Evolutionary conservation across 768 basidiomycete genomes (phyloP).

Genomic region (Tremella mesenterica): DNA sequence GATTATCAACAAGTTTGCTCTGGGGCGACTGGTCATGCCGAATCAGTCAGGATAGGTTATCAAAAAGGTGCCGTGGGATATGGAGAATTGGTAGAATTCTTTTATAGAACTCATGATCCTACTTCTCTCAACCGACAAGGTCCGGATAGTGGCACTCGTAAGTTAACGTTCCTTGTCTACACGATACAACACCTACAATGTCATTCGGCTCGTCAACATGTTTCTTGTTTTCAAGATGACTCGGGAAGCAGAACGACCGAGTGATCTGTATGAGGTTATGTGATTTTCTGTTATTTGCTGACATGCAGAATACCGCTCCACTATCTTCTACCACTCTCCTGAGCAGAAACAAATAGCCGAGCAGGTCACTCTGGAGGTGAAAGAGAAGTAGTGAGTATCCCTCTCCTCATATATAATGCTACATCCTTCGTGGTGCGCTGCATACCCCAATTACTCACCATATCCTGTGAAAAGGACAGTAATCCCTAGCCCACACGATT

Average conservation of each 20-base stretch:
- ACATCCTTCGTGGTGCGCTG: not conserved
- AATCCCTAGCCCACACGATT: too few species aligned
- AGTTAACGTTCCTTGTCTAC: conserved; percentile 18
- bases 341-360: conserved; percentile 67
- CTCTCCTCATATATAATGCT: not conserved
- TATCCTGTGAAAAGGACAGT: not conserved
- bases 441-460: not conserved
- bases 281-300: conserved; percentile 3
- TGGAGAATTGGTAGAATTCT: conserved; percentile 88
- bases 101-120: conserved; percentile 89
- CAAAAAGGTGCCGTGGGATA: conserved; percentile 70
- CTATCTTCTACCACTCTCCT: conserved; percentile 68
- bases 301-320: conserved; percentile 75
- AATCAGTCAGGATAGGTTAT: conserved; percentile 76
- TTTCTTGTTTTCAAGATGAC: too few species aligned
- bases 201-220: too few species aligned
- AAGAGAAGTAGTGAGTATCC: conserved; percentile 65
- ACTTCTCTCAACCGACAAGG: conserved; percentile 76
- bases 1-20: conserved; percentile 66
- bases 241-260: too few species aligned
- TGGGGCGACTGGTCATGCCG: conserved; percentile 78
- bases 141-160: conserved; percentile 66
- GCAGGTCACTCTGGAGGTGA: conserved; percentile 70
- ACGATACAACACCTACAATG: too few species aligned
- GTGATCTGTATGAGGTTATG: too few species aligned